These are phyloP conservation scores for Podaxis pistillaris DNA, from an alignment of 768 basidiomycete species.

Conservation along the genomic window DNA sequence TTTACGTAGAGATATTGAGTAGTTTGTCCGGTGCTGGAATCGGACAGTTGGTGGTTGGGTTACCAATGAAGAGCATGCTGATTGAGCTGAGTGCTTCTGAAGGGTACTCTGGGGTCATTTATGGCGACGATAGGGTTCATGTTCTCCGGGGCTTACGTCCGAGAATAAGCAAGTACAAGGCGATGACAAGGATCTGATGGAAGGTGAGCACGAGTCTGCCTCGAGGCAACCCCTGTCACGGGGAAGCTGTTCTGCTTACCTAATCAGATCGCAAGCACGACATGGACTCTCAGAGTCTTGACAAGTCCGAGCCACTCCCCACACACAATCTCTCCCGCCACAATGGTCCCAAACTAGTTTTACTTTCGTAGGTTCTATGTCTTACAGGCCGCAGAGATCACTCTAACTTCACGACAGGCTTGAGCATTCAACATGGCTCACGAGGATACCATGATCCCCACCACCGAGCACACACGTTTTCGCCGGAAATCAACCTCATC, in stretches of 20 bases:
- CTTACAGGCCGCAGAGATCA: background rate
- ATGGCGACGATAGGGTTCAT: background rate
- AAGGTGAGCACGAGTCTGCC: conserved; percentile 12
- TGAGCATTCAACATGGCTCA: background rate
- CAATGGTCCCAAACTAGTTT: conserved; percentile 5
- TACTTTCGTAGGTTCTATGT: background rate
- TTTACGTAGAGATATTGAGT: background rate
- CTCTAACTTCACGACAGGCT: background rate
- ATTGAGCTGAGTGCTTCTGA: background rate
- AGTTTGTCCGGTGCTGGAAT: background rate
- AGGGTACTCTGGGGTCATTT: background rate
- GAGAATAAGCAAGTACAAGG: background rate
- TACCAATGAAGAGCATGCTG: background rate
- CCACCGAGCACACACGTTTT: conserved; percentile 7
- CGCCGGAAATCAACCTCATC: conserved; percentile 6
- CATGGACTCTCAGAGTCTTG: background rate
- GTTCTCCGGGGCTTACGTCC: background rate
- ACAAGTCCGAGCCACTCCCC: background rate
- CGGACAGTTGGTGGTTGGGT: background rate
- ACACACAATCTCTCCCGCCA: background rate
- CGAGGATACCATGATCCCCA: conserved; percentile 1
- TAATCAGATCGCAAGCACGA: background rate
- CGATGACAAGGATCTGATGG: conserved; percentile 13
- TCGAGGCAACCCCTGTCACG: conserved; percentile 7
- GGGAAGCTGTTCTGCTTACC: background rate